Conservation (phyloP, 441 rosid species). For the Euphorbia corollata region DNA sequence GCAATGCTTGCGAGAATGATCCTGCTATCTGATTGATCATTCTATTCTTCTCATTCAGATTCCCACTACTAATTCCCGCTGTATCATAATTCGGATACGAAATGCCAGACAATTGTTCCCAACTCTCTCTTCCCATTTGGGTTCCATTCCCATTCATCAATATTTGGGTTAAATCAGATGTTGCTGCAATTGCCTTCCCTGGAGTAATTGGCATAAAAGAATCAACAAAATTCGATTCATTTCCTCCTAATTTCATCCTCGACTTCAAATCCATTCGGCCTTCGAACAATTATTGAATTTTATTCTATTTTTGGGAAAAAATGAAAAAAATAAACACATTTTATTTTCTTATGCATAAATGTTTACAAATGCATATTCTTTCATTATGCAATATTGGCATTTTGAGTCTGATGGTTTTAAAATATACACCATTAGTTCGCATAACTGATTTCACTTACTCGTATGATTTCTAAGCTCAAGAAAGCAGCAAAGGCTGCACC, state of each 20-base stretch:
- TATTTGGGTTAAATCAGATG: constrained; percentile 23
- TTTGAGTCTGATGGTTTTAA: no score
- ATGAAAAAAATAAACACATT: no score
- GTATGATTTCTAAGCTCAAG: constrained; percentile 69
- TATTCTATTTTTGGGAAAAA: not conserved
- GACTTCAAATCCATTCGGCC: constrained; percentile 33
- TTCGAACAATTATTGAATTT: not conserved
- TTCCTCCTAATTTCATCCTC: constrained; percentile 28
- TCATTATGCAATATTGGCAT: no score
- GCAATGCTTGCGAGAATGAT: constrained; percentile 25
- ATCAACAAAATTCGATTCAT: constrained; percentile 18
- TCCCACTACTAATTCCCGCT: constrained; percentile 21
- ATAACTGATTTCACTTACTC: no score
- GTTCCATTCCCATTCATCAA: constrained; percentile 22
- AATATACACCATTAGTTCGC: no score
- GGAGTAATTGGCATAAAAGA: constrained; percentile 55
- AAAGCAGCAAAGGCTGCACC: constrained; percentile 88
- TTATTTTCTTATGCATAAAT: no score
- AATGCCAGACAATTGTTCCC: constrained; percentile 33
- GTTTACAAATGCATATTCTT: no score
- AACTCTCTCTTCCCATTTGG: constrained; percentile 24
- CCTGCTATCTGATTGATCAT: constrained; percentile 32
- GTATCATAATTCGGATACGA: constrained; percentile 26
- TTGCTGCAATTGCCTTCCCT: constrained; percentile 31
- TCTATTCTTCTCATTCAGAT: constrained; percentile 23